Evolutionary conservation across 306 rosid genomes (phyloP), one percentile per base, ranked within the genome.

Genomic region (Casuarina cunninghamiana): DNA sequence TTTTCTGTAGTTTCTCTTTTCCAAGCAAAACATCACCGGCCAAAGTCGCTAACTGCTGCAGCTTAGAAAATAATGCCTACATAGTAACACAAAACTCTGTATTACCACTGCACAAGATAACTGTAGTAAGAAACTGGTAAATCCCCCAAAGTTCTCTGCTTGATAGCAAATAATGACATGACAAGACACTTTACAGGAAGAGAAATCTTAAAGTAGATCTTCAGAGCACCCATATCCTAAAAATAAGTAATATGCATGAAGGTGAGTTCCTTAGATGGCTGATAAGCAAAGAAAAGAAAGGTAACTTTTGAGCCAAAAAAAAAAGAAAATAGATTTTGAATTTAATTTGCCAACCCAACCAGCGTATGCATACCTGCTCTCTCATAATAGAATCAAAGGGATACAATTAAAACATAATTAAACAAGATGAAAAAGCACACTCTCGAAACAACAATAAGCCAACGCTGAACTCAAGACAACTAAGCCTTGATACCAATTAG

Each of bases 1-100:
- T 90, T 81, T 95, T 95, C 84, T 95, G 97, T 81, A 95, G 88
- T 83, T 90, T 93, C 38, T 95, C 97, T 84, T 85, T 95, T 80
- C 96, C 99, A 72, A 80, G 91, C 73, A 95, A 85, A 46, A 95
- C 99, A 84, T 95, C 98, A 69, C 97, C 98, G 7, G 99, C 99
- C 77, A 95, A 93, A 77, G 88, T 90, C 60, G 99, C 93, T 78
- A 95, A 84, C 74, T 95, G 98, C 88, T 91, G 99, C 61, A 95
- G 85, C 81, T 86, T 95, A 80, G 93, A 82, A 88, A 95, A 95
- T 71, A 95, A 88, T 54, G 99, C 97, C 99, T 95, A 90, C 85
- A 83, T 61, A 71, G 80, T 26, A 78, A 74, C 73, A 72, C 8
- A 79, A 72, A 42, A 62, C 80, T 73, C 68, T 73, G 76, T 71